phyloP scores from a whole-genome alignment of 345 rosid species.

The Boechera retrofracta region DNA sequence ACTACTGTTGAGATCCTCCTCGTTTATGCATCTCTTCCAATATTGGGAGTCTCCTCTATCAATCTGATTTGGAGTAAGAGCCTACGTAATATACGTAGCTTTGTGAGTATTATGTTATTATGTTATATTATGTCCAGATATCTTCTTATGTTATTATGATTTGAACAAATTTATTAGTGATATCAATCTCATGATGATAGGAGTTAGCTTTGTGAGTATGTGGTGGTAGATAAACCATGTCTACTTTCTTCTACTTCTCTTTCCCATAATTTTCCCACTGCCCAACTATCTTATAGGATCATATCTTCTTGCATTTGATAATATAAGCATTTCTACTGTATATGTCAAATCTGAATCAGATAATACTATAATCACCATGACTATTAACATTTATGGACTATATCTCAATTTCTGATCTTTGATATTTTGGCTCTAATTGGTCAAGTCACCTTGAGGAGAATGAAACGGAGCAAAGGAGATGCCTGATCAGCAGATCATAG shows the following conservation, averaged over 20 bases:
- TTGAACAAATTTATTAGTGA: background rate
- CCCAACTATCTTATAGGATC: background rate
- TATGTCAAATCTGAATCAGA: background rate
- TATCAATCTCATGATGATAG: constrained; percentile 4
- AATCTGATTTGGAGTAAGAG: background rate
- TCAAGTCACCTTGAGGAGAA: constrained; percentile 68
- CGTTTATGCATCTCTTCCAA: background rate
- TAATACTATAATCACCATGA: constrained; percentile 7
- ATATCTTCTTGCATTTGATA: constrained; percentile 3
- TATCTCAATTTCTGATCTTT: background rate
- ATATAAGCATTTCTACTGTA: background rate
- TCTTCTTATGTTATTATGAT: constrained; percentile 3
- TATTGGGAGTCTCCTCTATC: background rate
- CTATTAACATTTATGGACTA: background rate
- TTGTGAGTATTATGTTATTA: too few relatives aligned
- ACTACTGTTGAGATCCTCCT: background rate
- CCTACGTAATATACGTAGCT: background rate
- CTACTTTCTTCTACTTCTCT: background rate
- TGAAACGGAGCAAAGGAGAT: constrained; percentile 64
- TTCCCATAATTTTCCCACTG: background rate
- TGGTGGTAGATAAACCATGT: constrained; percentile 7
- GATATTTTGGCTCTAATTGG: constrained; percentile 4
- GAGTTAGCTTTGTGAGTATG: constrained; percentile 1
- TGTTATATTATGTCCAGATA: background rate
- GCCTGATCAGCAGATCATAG: constrained; percentile 72